A percentile compares a stretch with the other conserved stretches of the same genome.
phyloP scores from a whole-genome alignment of 116 monocot species.

The Iris pallida region DNA sequence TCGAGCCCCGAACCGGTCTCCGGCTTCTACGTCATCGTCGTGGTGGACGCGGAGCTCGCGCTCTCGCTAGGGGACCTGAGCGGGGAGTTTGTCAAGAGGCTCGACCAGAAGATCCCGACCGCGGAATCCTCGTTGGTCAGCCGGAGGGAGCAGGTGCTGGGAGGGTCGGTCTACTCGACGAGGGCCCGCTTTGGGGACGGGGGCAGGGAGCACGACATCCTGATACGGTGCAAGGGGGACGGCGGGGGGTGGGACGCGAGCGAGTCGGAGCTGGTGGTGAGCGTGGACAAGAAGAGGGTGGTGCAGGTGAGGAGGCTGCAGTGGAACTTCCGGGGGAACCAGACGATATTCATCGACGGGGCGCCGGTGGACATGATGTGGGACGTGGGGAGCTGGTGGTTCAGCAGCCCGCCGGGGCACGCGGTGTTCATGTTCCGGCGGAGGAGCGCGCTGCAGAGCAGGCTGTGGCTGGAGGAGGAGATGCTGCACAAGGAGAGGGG shows the following conservation, averaged over 20 bases:
- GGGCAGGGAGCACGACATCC: conserved; percentile 61
- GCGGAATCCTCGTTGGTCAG: conserved; percentile 32
- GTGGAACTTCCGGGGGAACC: conserved; percentile 85
- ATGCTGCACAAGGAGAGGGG: conserved; percentile 14
- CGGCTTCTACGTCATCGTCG: conserved; percentile 54
- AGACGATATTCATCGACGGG: conserved; percentile 74
- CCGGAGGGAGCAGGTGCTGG: conserved; percentile 47
- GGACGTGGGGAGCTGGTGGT: conserved; percentile 72
- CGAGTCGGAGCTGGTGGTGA: conserved; percentile 49
- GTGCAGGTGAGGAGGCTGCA: conserved; percentile 45
- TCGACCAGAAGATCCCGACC: conserved; percentile 7
- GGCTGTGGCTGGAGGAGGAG: conserved; percentile 74
- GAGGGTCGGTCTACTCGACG: conserved; percentile 25
- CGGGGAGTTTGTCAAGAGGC: conserved; percentile 25
- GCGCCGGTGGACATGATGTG: conserved; percentile 73
- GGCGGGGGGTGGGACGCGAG: neutral
- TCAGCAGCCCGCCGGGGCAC: conserved; percentile 24
- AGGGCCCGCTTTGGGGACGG: conserved; percentile 38
- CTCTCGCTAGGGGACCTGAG: conserved; percentile 49
- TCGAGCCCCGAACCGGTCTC: conserved; percentile 50
- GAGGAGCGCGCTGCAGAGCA: conserved; percentile 56
- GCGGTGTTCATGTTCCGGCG: conserved; percentile 66
- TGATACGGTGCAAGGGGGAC: conserved; percentile 37
- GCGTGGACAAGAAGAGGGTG: conserved; percentile 64
- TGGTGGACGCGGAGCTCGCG: conserved; percentile 26